phyloP scores from a whole-genome alignment of 495 filamentous ascomycete genomes.

The Talaromyces wortmannii region DNA sequence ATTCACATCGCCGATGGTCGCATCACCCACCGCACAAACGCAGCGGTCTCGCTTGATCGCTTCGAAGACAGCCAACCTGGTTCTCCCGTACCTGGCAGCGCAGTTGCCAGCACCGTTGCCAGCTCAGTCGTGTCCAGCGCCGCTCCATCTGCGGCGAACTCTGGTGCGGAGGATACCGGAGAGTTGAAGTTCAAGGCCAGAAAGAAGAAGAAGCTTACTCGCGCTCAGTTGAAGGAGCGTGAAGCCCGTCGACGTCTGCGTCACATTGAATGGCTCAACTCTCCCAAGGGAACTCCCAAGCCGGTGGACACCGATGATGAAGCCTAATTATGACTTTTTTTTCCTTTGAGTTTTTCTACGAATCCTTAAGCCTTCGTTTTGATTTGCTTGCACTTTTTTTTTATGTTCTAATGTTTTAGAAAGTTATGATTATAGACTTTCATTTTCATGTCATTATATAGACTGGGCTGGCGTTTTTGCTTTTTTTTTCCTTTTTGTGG shows the following conservation, averaged over 20 bases:
- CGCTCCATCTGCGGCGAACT: constrained; percentile 68
- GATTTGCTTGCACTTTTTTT: neutral
- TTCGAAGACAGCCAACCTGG: constrained; percentile 77
- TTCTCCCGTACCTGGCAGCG: constrained; percentile 47
- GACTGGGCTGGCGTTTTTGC: too few relatives aligned
- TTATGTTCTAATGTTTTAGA: neutral
- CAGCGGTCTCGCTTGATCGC: constrained; percentile 64
- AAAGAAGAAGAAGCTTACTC: constrained; percentile 99
- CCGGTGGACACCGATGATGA: constrained; percentile 77
- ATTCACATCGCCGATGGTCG: constrained; percentile 88
- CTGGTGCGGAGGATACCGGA: constrained; percentile 70
- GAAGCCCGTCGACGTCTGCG: constrained; percentile 82
- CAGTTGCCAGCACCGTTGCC: constrained; percentile 42
- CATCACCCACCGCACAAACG: constrained; percentile 73
- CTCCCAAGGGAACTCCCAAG: constrained; percentile 70
- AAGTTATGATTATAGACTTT: constrained; percentile 1
- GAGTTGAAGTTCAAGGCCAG: constrained; percentile 89
- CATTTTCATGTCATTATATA: neutral
- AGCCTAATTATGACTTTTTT: constrained; percentile 27
- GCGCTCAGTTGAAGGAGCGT: constrained; percentile 88
- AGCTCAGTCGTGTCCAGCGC: constrained; percentile 57
- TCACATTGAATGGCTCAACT: constrained; percentile 83
- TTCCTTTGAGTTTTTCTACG: neutral
- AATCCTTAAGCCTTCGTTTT: neutral
- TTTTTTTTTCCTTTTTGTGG: neutral